Evolutionary conservation across 2,329 filamentous ascomycete species (phyloP), one percentile per base, ranked within the genome.

Genomic region (Aspergillus melleus): DNA sequence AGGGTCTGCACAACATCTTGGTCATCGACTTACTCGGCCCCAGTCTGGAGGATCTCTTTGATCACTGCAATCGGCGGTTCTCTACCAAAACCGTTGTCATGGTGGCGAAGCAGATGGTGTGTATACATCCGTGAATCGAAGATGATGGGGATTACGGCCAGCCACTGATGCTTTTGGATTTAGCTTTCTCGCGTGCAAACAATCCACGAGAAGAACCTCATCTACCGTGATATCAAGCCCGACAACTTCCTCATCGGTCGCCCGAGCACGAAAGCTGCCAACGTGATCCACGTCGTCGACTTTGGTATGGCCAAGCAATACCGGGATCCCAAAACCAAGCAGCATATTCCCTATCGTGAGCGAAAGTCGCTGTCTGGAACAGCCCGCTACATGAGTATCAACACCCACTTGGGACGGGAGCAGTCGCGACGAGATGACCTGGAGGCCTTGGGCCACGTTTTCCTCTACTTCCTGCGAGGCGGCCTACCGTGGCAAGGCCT

Each of bases 271-370:
- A 98, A 98, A 81, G 86, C 91, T n/a, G 91, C 93, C 72, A 98
- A 97, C 76, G 92, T 98, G 58, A 97, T 99, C 67, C 94, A 99
- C 74, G 95, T 98, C 42, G 93, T 99, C 71, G 95, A 99, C 78
- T 99, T 99, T 72, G 95, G 95, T 71, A 98, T 99, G 95, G 95
- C 95, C 64, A 99, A 99, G 83, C 95, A 98, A 77, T 99, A 98
- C 79, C 90, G 95, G 69, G 95, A 99, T 71, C 95, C 95, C 58
- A 98, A 98, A 84, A 96, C 95, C 42, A 98, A 98, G 80, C 95
- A 98, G 78, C 95, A 99, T 79, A 98, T 98, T 68, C 93, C 95
- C 12, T 98, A 98, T 77, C 87, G 95, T 72, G 95, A 98, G 81
- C 88, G 95, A 71, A 99, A 99, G 80, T 96, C 94, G 5, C 83